A percentile compares a stretch with the other conserved stretches of the same genome.
Evolutionary conservation across 2,329 filamentous ascomycete genomes (phyloP).

Genomic region (Pestalotiopsis sp.): DNA sequence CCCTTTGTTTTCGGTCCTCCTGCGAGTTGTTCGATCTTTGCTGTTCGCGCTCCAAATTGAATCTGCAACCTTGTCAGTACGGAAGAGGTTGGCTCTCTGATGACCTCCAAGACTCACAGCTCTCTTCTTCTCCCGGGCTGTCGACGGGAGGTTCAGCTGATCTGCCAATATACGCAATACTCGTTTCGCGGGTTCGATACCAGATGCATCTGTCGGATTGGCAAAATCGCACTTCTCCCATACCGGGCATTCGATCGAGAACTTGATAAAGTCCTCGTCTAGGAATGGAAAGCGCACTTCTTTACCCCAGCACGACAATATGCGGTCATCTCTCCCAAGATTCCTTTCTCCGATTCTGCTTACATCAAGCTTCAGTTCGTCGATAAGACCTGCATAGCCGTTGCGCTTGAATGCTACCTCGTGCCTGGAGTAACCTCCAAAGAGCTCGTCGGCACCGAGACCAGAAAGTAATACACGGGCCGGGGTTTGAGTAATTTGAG

Average conservation of each 20-base stretch:
- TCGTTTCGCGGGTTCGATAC: constrained; percentile 78
- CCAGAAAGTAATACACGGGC: constrained; percentile 89
- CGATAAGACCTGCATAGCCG: constrained; percentile 72
- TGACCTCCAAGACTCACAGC: constrained; percentile 59
- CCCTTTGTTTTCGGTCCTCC: constrained; percentile 62
- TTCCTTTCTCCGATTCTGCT: constrained; percentile 89
- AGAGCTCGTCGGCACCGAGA: constrained; percentile 92
- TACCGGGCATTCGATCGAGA: constrained; percentile 74
- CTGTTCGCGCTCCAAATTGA: constrained; percentile 80
- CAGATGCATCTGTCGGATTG: constrained; percentile 37
- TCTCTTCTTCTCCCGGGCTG: constrained; percentile 88
- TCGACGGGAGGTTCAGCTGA: constrained; percentile 69
- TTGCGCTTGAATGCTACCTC: constrained; percentile 71
- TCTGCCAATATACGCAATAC: constrained; percentile 77
- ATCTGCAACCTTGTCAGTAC: constrained; percentile 53
- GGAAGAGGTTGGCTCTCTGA: not conserved
- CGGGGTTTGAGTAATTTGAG: constrained; percentile 51
- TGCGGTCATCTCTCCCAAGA: constrained; percentile 88
- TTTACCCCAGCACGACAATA: constrained; percentile 85
- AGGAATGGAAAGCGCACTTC: constrained; percentile 91
- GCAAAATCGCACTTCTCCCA: constrained; percentile 90
- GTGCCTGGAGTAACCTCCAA: constrained; percentile 90
- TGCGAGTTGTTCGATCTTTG: constrained; percentile 71
- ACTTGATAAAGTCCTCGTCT: constrained; percentile 83
- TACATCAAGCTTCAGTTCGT: constrained; percentile 86